These are phyloP conservation scores for Fusarium coicis DNA, from an alignment of 2,329 filamentous ascomycete genomes.

Conservation along the genomic window DNA sequence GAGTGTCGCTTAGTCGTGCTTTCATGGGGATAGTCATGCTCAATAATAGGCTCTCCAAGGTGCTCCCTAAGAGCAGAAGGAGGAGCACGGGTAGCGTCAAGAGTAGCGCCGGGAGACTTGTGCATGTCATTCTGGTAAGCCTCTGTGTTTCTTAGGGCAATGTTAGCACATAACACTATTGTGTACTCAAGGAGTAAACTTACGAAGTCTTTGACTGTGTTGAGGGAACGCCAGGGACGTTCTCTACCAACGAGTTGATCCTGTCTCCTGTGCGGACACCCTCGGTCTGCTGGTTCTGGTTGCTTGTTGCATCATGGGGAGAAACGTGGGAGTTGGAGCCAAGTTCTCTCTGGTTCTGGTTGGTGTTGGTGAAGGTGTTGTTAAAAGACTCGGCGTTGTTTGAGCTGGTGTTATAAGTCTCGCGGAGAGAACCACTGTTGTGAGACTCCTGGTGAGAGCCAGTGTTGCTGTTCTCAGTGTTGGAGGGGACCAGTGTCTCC, in stretches of 20 bases:
- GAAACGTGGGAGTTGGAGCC: not conserved
- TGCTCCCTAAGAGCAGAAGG: slow-evolving; percentile 42
- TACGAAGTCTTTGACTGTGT: slow-evolving; percentile 8
- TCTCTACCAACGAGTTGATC: slow-evolving; percentile 26
- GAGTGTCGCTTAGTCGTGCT: slow-evolving; percentile 45
- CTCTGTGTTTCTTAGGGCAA: no score
- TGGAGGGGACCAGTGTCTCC: slow-evolving; percentile 26
- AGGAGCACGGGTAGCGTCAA: slow-evolving; percentile 42
- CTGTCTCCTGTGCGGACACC: slow-evolving; percentile 26
- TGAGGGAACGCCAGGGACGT: slow-evolving; percentile 17
- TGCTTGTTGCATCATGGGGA: not conserved
- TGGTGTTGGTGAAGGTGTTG: not conserved
- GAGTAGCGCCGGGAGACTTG: not conserved
- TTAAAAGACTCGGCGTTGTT: not conserved
- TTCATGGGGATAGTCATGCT: slow-evolving; percentile 47
- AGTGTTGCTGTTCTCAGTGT: not conserved
- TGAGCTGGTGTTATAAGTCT: not conserved
- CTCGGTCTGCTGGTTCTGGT: slow-evolving; percentile 1
- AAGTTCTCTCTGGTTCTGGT: slow-evolving; percentile 19
- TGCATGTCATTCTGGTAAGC: not conserved
- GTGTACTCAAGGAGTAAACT: rapidly evolving
- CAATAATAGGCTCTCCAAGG: slow-evolving; percentile 43
- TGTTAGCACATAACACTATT: no score
- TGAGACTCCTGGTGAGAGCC: not conserved
- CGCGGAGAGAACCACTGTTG: not conserved